Conservation (phyloP, 495 filamentous ascomycete genomes). For the Neurospora intermedia region DNA sequence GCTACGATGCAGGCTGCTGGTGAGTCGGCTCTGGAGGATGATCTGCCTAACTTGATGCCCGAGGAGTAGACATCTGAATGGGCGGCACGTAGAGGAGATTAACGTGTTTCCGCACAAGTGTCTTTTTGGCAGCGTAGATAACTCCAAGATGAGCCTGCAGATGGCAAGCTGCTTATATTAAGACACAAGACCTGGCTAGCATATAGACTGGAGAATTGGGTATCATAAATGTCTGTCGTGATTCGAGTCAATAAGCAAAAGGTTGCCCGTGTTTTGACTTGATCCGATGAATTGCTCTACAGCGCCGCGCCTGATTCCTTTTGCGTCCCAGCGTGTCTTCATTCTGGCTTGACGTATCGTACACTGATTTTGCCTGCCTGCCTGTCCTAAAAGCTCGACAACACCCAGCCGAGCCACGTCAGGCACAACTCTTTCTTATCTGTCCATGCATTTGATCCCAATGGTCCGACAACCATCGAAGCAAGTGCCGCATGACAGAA, state of each 20-base stretch:
- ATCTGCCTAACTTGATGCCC: conserved; percentile 12
- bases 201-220: neutral
- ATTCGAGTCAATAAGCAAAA: neutral
- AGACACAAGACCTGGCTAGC: neutral
- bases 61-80: neutral
- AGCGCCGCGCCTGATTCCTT: neutral
- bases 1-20: conserved; percentile 48
- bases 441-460: neutral
- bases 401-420: neutral
- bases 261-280: neutral
- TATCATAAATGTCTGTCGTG: neutral
- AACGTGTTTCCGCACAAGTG: neutral
- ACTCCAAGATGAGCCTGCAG: neutral
- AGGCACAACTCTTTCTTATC: neutral
- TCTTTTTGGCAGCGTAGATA: neutral
- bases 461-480: neutral
- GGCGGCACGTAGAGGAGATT: neutral
- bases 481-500: neutral
- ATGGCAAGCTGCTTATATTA: neutral
- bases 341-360: conserved; percentile 7
- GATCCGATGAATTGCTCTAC: neutral
- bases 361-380: conserved; percentile 1
- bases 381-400: neutral
- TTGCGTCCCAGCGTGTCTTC: neutral
- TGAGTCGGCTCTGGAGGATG: conserved; percentile 53